These are phyloP conservation scores for Hygrophorus pudorinus DNA, from an alignment of 768 basidiomycete species.

Conservation along the genomic window DNA sequence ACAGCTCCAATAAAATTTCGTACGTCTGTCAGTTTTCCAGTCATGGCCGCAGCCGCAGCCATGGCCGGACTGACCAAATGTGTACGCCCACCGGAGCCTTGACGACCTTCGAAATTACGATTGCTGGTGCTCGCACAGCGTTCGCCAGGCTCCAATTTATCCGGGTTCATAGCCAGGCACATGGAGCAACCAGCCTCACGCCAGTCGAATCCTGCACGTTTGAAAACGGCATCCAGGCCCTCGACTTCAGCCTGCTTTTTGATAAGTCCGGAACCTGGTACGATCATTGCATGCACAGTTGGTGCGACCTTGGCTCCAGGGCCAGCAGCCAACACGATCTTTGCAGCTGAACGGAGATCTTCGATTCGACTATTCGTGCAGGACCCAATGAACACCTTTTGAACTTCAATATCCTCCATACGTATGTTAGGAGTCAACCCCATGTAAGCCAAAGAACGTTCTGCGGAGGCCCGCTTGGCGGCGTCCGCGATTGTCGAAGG, in stretches of 20 bases:
- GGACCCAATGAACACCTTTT: slow-evolving; percentile 91
- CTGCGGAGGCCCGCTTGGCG: slow-evolving; percentile 56
- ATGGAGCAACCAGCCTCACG: slow-evolving; percentile 93
- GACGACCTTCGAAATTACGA: slow-evolving; percentile 87
- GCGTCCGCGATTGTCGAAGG: slow-evolving; percentile 57
- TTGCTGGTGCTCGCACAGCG: slow-evolving; percentile 91
- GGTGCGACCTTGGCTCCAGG: slow-evolving; percentile 64
- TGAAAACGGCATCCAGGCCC: slow-evolving; percentile 78
- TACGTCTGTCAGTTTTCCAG: slow-evolving; percentile 78
- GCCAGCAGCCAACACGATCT: slow-evolving; percentile 66
- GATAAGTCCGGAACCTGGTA: slow-evolving; percentile 84
- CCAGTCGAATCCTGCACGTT: slow-evolving; percentile 90
- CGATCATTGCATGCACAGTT: slow-evolving; percentile 78
- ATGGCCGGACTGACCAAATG: slow-evolving; percentile 87
- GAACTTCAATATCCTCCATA: slow-evolving; percentile 71
- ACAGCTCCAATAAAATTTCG: slow-evolving; percentile 55
- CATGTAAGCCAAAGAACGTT: slow-evolving; percentile 80
- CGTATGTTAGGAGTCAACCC: slow-evolving; percentile 67
- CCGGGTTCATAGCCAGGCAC: slow-evolving; percentile 95
- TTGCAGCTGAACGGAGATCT: slow-evolving; percentile 81
- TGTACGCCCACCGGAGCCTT: slow-evolving; percentile 81
- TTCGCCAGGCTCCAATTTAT: slow-evolving; percentile 73
- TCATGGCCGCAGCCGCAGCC: slow-evolving; percentile 86
- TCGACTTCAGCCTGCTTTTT: slow-evolving; percentile 89
- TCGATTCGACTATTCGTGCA: slow-evolving; percentile 94